Conservation (phyloP, 2,329 filamentous ascomycete species). For the Elsinoe perseae region DNA sequence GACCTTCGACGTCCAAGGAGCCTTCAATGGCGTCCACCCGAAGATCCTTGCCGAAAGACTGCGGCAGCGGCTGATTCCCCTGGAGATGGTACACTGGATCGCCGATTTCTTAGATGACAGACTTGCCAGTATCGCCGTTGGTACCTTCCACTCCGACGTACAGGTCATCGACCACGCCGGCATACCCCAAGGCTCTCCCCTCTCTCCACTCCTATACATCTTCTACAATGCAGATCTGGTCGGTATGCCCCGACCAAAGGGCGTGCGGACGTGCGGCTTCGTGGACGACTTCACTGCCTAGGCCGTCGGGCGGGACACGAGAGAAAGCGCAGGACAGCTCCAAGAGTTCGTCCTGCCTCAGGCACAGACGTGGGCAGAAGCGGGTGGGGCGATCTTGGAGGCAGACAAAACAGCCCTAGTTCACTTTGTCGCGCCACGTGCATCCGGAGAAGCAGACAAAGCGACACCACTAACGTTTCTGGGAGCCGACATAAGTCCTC, state of each 20-base stretch:
- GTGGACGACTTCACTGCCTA: neutral
- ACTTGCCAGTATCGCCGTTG: too few relatives aligned
- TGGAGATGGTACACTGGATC: too few relatives aligned
- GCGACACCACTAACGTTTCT: neutral
- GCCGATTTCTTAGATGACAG: too few relatives aligned
- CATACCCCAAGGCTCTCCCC: slow-evolving; percentile 27
- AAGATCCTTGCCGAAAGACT: slow-evolving; percentile 24
- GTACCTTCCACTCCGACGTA: too few relatives aligned
- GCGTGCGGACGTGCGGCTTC: neutral
- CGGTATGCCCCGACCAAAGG: neutral
- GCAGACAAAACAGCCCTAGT: neutral
- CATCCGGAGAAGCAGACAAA: neutral
- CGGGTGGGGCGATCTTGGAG: neutral
- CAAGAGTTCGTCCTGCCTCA: neutral
- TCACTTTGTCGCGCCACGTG: neutral
- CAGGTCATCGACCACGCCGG: slow-evolving; percentile 17
- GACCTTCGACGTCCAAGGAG: slow-evolving; percentile 37
- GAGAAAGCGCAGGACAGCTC: neutral
- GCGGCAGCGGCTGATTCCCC: too few relatives aligned
- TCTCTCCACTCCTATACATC: slow-evolving; percentile 29
- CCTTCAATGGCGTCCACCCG: slow-evolving; percentile 34
- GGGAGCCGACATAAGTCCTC: neutral
- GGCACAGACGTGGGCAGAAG: neutral
- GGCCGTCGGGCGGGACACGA: neutral
- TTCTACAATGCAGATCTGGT: slow-evolving; percentile 29